Percentiles rank a stretch among this genome's conserved stretches.
Evolutionary conservation across 225 moss, liverwort and hornwort species (phyloP).

Genomic region (Neckera pumila): DNA sequence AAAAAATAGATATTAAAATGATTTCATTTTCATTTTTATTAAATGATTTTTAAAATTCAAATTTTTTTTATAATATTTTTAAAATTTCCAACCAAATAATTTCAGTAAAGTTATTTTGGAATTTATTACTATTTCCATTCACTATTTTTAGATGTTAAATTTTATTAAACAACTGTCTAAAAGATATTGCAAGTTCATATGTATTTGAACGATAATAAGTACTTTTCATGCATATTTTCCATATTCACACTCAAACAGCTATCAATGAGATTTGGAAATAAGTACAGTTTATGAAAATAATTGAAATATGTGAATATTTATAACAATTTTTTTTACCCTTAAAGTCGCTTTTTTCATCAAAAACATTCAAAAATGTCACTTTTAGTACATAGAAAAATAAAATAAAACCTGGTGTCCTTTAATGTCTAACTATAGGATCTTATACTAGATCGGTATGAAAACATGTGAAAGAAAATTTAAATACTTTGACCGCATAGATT

Average conservation of each 20-base stretch:
- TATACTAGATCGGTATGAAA: rapidly evolving
- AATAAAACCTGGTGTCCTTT: rapidly evolving
- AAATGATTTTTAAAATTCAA: not conserved
- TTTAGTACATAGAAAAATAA: not conserved
- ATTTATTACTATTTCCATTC: too few species aligned
- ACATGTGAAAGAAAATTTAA: too few species aligned
- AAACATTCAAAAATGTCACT: not conserved
- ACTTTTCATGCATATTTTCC: rapidly evolving
- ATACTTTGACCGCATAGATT: rapidly evolving
- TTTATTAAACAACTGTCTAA: too few species aligned
- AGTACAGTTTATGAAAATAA: not conserved
- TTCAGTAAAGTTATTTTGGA: too few species aligned
- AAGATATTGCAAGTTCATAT: rapidly evolving
- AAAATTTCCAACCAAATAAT: too few species aligned
- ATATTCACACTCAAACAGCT: not conserved
- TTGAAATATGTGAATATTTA: not conserved
- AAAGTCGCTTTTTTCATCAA: not conserved
- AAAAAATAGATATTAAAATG: not conserved
- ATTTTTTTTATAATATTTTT: not conserved
- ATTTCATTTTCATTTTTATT: not conserved
- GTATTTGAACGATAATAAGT: not conserved
- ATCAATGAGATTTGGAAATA: not conserved
- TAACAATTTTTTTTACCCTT: rapidly evolving
- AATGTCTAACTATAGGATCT: rapidly evolving
- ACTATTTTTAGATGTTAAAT: too few species aligned